phyloP scores from a whole-genome alignment of 495 filamentous ascomycete genomes.

The Penicillium mononematosum region DNA sequence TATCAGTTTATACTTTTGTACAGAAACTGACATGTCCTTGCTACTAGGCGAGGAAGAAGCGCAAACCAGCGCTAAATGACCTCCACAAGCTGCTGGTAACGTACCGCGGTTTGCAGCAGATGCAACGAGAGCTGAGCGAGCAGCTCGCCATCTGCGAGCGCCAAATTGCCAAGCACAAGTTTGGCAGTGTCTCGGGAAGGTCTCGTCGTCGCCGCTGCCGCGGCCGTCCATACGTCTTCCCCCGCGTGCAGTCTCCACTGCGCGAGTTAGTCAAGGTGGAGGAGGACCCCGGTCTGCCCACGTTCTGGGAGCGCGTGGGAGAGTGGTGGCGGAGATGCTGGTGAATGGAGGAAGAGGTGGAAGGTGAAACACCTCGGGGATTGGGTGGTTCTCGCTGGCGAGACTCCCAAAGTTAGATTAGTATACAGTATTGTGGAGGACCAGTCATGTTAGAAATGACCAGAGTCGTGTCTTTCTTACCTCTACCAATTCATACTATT shows the following conservation, averaged over 20 bases:
- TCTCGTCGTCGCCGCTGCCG: neutral
- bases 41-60: constrained; percentile 1
- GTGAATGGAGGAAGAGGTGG: neutral
- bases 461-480: no score
- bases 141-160: neutral
- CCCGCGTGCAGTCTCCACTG: neutral
- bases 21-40: neutral
- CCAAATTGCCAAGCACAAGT: neutral
- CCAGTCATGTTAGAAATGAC: no score
- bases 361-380: no score
- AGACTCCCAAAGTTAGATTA: neutral
- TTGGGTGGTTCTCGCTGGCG: constrained; percentile 3
- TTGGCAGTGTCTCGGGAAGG: neutral
- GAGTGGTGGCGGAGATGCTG: neutral
- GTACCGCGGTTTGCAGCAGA: neutral
- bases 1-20: neutral
- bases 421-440: neutral
- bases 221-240: neutral
- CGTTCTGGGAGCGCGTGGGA: neutral
- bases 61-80: neutral
- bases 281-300: neutral
- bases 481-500: no score
- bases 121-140: neutral
- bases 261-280: neutral
- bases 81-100: neutral